Conservation (phyloP, 2,329 filamentous ascomycete genomes). For the Diplodia mutila region DNA sequence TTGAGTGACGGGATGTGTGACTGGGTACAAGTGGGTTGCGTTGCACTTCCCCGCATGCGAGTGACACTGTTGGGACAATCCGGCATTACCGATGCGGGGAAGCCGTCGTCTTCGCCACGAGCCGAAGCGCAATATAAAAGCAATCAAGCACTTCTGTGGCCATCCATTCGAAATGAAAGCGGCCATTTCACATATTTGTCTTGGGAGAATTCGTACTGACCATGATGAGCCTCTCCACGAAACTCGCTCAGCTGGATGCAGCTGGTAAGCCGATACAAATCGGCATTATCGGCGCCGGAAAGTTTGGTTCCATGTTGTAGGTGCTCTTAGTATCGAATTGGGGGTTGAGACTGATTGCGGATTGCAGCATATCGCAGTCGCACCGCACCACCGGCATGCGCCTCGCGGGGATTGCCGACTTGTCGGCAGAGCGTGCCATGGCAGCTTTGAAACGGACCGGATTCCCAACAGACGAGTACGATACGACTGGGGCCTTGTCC, state of each 20-base stretch:
- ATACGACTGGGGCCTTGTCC: not conserved
- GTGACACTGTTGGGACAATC: not conserved
- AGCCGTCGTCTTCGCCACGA: not conserved
- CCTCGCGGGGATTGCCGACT: conserved; percentile 50
- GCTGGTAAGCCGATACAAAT: not conserved
- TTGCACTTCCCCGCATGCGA: not conserved
- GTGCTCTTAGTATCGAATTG: not conserved
- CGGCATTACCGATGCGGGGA: not conserved
- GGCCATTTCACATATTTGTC: not conserved
- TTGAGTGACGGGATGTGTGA: too few relatives aligned
- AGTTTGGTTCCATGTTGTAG: not conserved
- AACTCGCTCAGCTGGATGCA: not conserved
- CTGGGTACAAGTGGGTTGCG: too few relatives aligned
- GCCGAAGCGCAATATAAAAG: not conserved
- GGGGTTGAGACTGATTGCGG: not conserved
- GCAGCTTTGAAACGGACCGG: conserved; percentile 48
- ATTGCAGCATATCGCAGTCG: conserved; percentile 48
- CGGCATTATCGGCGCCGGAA: not conserved
- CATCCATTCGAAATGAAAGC: not conserved
- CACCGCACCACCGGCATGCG: conserved; percentile 49
- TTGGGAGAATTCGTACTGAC: not conserved
- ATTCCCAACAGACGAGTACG: conserved; percentile 29
- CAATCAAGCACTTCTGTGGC: not conserved
- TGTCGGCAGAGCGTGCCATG: conserved; percentile 47
- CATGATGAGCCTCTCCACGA: not conserved